Evolutionary conservation across 768 basidiomycete genomes (phyloP), one percentile per base, ranked within the genome.

Genomic region (Sutorius australiensis): DNA sequence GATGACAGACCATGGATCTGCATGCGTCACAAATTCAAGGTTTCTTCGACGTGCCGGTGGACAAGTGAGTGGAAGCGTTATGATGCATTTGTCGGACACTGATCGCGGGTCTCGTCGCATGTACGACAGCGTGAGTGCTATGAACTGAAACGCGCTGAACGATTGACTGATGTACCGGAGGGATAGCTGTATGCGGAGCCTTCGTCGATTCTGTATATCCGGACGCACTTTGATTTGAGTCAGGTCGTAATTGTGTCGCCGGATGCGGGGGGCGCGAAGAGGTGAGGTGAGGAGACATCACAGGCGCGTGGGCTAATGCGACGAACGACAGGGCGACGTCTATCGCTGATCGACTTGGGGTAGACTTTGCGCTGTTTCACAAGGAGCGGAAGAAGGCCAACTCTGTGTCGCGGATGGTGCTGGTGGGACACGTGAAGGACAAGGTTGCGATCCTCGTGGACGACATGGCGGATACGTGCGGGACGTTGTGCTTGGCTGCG

Each of bases 11-110:
- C 9, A 97, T 98, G 93, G 97, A 99, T 74, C 77, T 98, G 54
- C 95, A 99, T 68, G 97, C 97, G 31, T 95, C 93, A 2, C 97
- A 99, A 68, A 98, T 99, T 57, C 97, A 99, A 74, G 97, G 97
- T 6, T 99, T 99, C 77, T 99, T 99, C 72, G 95, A 98, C 71
- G 95, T 98, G 40, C 97, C 97, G 8, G 95, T 98, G 64, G 97
- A 99, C 80, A 98, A 99, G 92, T 95, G 68, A 81, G 92, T 83
- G 53, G 33, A 51, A 50, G 42, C 38, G 17, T 37, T 21, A 34
- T 21, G n/a, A 38, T 2, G 36, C 16, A 3, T 48, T 49, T 28
- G 42, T 40, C 32, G 11, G 50, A 50, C 17, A 46, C 63, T 71
- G 44, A 69, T 27, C 27, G 37, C 12, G 34, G 1, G 33, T 33